phyloP scores from a whole-genome alignment of 345 rosid species.

The Salix caprea region DNA sequence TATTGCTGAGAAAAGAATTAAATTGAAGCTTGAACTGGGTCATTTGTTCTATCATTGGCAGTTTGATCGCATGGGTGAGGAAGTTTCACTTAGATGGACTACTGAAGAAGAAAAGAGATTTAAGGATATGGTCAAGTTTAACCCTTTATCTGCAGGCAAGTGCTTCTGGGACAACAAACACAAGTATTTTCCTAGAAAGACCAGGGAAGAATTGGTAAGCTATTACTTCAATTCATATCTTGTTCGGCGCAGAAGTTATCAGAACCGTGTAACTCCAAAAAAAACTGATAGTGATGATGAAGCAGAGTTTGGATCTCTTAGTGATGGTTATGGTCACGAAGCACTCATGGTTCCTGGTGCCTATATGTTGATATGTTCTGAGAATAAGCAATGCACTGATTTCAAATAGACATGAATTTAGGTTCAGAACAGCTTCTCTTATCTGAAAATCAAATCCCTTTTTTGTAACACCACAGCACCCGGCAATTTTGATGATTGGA shows the following conservation, averaged over 20 bases:
- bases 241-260: constrained; percentile 26
- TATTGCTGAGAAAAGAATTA: constrained; percentile 28
- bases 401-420: constrained; percentile 23
- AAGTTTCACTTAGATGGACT: constrained; percentile 32
- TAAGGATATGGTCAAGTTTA: constrained; percentile 23
- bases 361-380: constrained; percentile 38
- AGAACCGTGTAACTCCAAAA: constrained; percentile 30
- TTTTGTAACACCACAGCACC: background rate
- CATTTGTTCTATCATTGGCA: constrained; percentile 19
- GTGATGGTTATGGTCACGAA: constrained; percentile 41
- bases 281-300: constrained; percentile 28
- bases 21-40: constrained; percentile 29
- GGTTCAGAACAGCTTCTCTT: background rate
- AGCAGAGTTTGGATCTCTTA: constrained; percentile 23
- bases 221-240: constrained; percentile 29
- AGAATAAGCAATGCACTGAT: constrained; percentile 44
- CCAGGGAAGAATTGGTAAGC: constrained; percentile 24
- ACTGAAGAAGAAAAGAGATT: constrained; percentile 17
- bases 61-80: constrained; percentile 29
- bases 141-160: constrained; percentile 19
- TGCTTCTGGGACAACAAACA: constrained; percentile 19
- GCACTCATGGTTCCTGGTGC: constrained; percentile 36
- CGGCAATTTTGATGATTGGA: background rate
- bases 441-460: background rate
- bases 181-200: constrained; percentile 18